phyloP scores from a whole-genome alignment of 1,139 yeast species.

The Lodderomyces metapsilosis region DNA sequence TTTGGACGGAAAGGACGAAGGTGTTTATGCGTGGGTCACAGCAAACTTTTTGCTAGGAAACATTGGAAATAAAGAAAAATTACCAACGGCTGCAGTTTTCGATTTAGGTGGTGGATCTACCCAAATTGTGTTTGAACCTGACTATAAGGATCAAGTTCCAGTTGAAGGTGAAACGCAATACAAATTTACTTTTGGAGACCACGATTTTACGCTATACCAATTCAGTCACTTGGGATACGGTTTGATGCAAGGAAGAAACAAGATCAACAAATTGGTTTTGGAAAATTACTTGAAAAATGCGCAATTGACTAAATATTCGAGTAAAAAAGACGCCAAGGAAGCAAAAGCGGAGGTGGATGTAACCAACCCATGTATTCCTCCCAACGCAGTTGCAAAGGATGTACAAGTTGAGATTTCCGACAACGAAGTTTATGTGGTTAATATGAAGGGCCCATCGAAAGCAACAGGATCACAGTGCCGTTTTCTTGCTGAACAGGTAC shows the following conservation, averaged over 20 bases:
- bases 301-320: slow-evolving; percentile 20
- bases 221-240: slow-evolving; percentile 96
- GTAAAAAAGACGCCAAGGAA: slow-evolving; percentile 28
- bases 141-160: slow-evolving; percentile 54
- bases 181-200: slow-evolving; percentile 74
- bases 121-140: slow-evolving; percentile 96
- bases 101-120: slow-evolving; percentile 99
- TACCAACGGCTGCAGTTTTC: slow-evolving; percentile 91
- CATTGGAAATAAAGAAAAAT: slow-evolving; percentile 71
- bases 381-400: slow-evolving; percentile 54
- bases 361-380: slow-evolving; percentile 84
- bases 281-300: slow-evolving; percentile 40
- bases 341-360: slow-evolving; percentile 43
- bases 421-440: slow-evolving; percentile 55
- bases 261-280: slow-evolving; percentile 64
- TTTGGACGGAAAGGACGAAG: slow-evolving; percentile 97
- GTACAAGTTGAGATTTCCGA: slow-evolving; percentile 55
- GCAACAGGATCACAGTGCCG: slow-evolving; percentile 70
- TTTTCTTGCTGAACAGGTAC: slow-evolving; percentile 71
- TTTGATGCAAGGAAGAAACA: slow-evolving; percentile 87
- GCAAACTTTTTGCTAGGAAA: slow-evolving; percentile 90
- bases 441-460: slow-evolving; percentile 68
- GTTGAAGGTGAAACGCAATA: slow-evolving; percentile 88
- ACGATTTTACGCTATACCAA: slow-evolving; percentile 83
- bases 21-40: slow-evolving; percentile 99